These are phyloP conservation scores for Novymonas esmeraldas DNA, from an alignment of 208 protist genomes.

Conservation along the genomic window DNA sequence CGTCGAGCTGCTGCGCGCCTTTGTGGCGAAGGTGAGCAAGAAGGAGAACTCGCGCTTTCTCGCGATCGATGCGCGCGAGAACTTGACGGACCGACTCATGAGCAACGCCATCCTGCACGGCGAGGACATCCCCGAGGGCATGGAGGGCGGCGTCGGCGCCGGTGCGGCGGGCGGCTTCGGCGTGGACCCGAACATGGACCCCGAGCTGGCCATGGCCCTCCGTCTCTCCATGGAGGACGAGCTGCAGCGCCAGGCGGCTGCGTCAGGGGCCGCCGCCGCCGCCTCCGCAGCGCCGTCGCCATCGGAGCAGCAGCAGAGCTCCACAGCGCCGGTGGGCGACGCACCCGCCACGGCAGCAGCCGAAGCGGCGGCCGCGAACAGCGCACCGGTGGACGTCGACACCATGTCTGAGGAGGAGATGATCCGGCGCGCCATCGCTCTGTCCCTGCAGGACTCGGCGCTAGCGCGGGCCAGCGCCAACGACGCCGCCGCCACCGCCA, in stretches of 20 bases:
- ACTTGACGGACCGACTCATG: slow-evolving; percentile 93
- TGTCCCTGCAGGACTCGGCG: slow-evolving; percentile 75
- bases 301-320: too few relatives aligned
- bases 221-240: slow-evolving; percentile 95
- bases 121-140: slow-evolving; percentile 37
- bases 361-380: neutral
- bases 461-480: neutral
- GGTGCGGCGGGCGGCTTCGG: slow-evolving; percentile 62
- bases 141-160: slow-evolving; percentile 14
- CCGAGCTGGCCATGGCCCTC: slow-evolving; percentile 96
- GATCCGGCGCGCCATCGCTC: slow-evolving; percentile 71
- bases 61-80: slow-evolving; percentile 67
- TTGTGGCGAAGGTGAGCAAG: slow-evolving; percentile 92
- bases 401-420: slow-evolving; percentile 89
- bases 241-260: slow-evolving; percentile 85
- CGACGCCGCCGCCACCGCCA: slow-evolving; percentile 4
- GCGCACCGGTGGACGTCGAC: slow-evolving; percentile 34
- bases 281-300: slow-evolving; percentile 29
- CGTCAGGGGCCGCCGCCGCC: slow-evolving; percentile 41
- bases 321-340: too few relatives aligned
- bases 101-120: slow-evolving; percentile 88
- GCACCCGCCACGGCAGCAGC: slow-evolving; percentile 9
- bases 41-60: slow-evolving; percentile 90
- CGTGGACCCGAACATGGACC: slow-evolving; percentile 92
- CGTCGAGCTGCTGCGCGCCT: slow-evolving; percentile 85